These are phyloP conservation scores for Gyromitra esculenta DNA, from an alignment of 2,329 filamentous ascomycete genomes.

Conservation along the genomic window DNA sequence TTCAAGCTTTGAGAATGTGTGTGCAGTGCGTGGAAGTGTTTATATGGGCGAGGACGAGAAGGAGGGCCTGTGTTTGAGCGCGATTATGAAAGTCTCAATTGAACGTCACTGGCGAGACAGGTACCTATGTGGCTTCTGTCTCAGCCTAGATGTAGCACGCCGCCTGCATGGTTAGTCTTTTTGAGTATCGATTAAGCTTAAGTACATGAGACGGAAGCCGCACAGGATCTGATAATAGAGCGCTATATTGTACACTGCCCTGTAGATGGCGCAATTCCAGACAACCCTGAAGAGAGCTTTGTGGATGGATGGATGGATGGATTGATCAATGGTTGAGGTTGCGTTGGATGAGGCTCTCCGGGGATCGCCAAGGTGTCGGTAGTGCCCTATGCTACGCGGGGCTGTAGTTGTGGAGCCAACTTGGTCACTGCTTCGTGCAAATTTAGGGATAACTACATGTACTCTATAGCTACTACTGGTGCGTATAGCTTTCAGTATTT, in stretches of 20 bases:
- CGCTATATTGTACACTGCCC: background rate
- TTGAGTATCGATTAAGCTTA: conserved; percentile 33
- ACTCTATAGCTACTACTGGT: too few species aligned
- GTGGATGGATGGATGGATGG: background rate
- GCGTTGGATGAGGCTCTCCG: conserved; percentile 19
- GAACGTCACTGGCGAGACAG: conserved; percentile 19
- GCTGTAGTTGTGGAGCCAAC: background rate
- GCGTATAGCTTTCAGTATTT: background rate
- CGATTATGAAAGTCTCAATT: conserved; percentile 11
- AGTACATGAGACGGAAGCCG: conserved; percentile 25
- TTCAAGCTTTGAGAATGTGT: background rate
- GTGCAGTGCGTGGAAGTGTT: background rate
- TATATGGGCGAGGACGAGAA: too few species aligned
- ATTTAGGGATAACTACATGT: too few species aligned
- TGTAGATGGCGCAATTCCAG: background rate
- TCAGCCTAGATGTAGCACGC: background rate
- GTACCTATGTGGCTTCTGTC: conserved; percentile 5
- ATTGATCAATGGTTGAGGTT: background rate
- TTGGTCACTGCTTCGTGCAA: too few species aligned
- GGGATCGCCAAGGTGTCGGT: background rate
- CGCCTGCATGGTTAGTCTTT: conserved; percentile 1
- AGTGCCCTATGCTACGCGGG: conserved; percentile 13
- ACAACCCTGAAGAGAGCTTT: background rate
- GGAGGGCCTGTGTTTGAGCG: conserved; percentile 5
- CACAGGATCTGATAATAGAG: conserved; percentile 4